Evolutionary conservation across 1,284 basidiomycete genomes (phyloP).

Genomic region (Malassezia arunalokei): DNA sequence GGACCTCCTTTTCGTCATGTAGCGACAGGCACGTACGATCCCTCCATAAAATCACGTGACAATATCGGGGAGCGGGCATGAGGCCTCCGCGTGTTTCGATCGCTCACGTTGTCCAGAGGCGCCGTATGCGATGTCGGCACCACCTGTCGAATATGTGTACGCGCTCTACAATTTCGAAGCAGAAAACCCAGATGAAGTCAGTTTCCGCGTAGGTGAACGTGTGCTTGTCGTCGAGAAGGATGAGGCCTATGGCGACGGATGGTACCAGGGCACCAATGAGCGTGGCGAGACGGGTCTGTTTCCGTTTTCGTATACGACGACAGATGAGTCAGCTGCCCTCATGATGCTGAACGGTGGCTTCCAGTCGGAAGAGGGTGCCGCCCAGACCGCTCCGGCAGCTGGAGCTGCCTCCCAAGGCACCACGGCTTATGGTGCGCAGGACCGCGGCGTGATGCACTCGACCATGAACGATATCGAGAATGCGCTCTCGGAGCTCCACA

Average conservation of each 20-base stretch:
- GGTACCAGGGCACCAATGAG: slow-evolving; percentile 83
- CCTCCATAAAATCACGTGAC: not conserved
- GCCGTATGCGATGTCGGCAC: slow-evolving; percentile 4
- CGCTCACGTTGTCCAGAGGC: not conserved
- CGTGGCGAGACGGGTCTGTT: slow-evolving; percentile 76
- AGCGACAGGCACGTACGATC: not conserved
- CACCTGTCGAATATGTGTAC: slow-evolving; percentile 35
- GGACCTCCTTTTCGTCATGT: slow-evolving; percentile 36
- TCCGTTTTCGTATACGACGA: slow-evolving; percentile 70
- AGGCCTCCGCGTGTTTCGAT: not conserved
- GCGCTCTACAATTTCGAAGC: slow-evolving; percentile 75
- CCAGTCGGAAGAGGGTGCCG: not conserved
- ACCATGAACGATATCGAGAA: slow-evolving; percentile 45
- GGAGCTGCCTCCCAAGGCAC: not conserved
- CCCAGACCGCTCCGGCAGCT: not conserved
- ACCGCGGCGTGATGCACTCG: slow-evolving; percentile 32
- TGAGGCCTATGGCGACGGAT: slow-evolving; percentile 88
- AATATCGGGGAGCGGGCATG: not conserved
- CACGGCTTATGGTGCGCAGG: not conserved
- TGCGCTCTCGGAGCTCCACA: slow-evolving; percentile 37
- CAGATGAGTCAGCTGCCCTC: slow-evolving; percentile 20
- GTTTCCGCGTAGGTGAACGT: slow-evolving; percentile 71
- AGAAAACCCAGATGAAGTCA: slow-evolving; percentile 85
- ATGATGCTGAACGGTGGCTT: slow-evolving; percentile 22
- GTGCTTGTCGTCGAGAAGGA: slow-evolving; percentile 86